These are phyloP conservation scores for Arthrobotrys sinensis DNA, from an alignment of 2,329 filamentous ascomycete genomes.

Conservation along the genomic window DNA sequence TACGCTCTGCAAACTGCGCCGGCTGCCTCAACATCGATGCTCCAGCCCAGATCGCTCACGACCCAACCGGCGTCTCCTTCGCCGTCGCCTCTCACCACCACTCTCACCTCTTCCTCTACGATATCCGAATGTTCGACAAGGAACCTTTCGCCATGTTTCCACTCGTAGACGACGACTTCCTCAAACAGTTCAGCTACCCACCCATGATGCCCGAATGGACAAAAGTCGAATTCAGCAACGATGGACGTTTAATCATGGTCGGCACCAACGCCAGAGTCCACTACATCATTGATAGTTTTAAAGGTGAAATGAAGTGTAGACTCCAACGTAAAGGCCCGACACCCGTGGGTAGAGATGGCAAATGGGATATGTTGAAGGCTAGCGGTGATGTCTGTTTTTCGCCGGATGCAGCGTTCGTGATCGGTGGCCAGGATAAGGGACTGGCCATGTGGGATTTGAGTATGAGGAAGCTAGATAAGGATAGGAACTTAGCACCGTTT, in stretches of 20 bases:
- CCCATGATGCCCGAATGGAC: conserved; percentile 78
- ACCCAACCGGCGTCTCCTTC: conserved; percentile 92
- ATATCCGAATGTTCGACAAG: conserved; percentile 93
- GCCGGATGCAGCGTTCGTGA: conserved; percentile 88
- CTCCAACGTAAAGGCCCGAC: conserved; percentile 70
- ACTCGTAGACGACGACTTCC: conserved; percentile 73
- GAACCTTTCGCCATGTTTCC: conserved; percentile 90
- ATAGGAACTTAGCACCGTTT: conserved; percentile 76
- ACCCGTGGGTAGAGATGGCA: conserved; percentile 64
- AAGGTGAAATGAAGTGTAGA: conserved; percentile 80
- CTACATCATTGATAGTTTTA: conserved; percentile 93
- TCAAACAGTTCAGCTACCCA: conserved; percentile 63
- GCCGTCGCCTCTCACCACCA: conserved; percentile 87
- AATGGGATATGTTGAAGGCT: conserved; percentile 70
- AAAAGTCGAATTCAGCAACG: conserved; percentile 94
- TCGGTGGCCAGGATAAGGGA: conserved; percentile 78
- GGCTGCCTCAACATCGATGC: conserved; percentile 85
- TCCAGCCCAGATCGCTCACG: conserved; percentile 88
- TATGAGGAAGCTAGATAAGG: conserved; percentile 72
- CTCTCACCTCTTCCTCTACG: conserved; percentile 88
- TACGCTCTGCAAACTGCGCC: conserved; percentile 82
- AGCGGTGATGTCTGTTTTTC: conserved; percentile 89
- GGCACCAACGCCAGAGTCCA: conserved; percentile 88
- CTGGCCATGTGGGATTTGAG: conserved; percentile 87
- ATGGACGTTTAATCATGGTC: conserved; percentile 87